Evolutionary conservation across 768 basidiomycete species (phyloP).

Genomic region (Mycena chlorophos): DNA sequence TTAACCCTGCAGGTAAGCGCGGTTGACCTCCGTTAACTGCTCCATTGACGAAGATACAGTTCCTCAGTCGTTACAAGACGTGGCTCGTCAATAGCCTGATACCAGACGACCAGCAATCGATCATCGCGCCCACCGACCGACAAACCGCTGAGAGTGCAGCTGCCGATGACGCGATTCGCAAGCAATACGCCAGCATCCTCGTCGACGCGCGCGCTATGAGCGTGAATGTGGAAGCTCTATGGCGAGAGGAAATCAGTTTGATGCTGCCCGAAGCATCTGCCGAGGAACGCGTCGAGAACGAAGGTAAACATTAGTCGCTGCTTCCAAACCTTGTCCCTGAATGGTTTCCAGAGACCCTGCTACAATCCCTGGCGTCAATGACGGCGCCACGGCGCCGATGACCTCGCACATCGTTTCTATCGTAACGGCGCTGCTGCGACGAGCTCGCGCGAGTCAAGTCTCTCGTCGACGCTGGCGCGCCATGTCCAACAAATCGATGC

Average conservation of each 20-base stretch:
- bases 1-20: constrained; percentile 77
- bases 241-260: constrained; percentile 64
- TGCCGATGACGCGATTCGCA: constrained; percentile 64
- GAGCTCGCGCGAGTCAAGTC: constrained; percentile 77
- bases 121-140: constrained; percentile 53
- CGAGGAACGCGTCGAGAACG: constrained; percentile 35
- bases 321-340: constrained; percentile 3
- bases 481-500: constrained; percentile 69
- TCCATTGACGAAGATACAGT: constrained; percentile 41
- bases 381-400: constrained; percentile 54
- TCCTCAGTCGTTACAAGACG: constrained; percentile 73
- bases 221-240: constrained; percentile 54
- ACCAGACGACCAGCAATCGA: constrained; percentile 39
- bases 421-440: constrained; percentile 79
- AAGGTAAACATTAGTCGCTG: constrained; percentile 47
- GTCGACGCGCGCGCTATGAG: constrained; percentile 66
- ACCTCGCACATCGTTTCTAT: constrained; percentile 67
- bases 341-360: constrained; percentile 50
- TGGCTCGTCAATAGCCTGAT: constrained; percentile 71
- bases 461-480: constrained; percentile 90
- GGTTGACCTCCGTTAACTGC: not conserved
- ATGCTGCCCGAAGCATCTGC: constrained; percentile 54
- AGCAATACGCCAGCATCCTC: constrained; percentile 65
- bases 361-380: constrained; percentile 50
- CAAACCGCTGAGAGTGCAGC: constrained; percentile 54